Evolutionary conservation across 257 asterid species (phyloP).

Genomic region (Solanum phureja): DNA sequence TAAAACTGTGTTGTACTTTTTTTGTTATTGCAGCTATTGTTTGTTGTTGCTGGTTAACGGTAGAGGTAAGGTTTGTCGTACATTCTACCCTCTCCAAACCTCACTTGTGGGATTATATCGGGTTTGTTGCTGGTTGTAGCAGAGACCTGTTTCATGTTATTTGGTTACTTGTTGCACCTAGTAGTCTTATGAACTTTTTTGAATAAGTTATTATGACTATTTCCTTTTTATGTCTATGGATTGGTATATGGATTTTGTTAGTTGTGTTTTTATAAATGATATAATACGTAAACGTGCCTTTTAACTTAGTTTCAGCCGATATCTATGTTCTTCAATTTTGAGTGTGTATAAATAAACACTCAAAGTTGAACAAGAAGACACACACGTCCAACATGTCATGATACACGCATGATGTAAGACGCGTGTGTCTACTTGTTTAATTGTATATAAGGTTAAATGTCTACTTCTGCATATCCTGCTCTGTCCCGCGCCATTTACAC

Average conservation of each 20-base stretch:
- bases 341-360: accelerated
- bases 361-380: too few species aligned
- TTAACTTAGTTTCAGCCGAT: too few species aligned
- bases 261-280: background rate
- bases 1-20: background rate
- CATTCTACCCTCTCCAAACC: background rate
- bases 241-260: background rate
- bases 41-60: background rate
- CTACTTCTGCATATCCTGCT: too few species aligned
- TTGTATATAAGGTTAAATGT: too few species aligned
- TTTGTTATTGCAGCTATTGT: background rate
- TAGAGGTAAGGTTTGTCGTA: background rate
- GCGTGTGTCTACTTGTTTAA: too few species aligned
- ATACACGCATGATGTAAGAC: background rate
- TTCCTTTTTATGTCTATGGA: background rate
- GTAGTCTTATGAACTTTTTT: background rate
- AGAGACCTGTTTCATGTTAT: background rate
- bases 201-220: background rate
- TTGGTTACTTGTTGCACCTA: background rate
- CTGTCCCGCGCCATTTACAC: background rate
- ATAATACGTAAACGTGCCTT: too few species aligned
- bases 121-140: background rate
- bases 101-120: too few species aligned
- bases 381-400: too few species aligned
- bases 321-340: background rate